Base-by-base conservation (phyloP, 306 rosid genomes). In the Nissolia schottii region DNA sequence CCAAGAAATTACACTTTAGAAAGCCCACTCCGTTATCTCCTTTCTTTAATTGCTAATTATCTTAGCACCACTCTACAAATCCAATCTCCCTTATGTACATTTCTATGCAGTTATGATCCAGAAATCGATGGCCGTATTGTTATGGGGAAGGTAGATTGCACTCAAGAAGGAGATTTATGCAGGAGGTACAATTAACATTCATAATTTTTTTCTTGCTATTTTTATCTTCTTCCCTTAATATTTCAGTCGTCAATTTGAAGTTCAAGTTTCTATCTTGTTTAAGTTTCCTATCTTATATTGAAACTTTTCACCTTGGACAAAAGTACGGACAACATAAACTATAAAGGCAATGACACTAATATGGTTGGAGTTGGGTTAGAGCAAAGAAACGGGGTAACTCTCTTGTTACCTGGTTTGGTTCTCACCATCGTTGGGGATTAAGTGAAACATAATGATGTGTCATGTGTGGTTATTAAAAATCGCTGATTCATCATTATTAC, bases 111-210 rank as follows among this genome's bases (percentile, higher is more conserved):
- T 81, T 88, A 89, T 74, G 97, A 95, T 75, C 96, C 96, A 20
- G 96, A 95, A 71, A 15, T 79, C 35, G 99, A 95, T 82, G 96
- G 99, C 22, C 96, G 99, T n/a, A 88, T 95, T 77, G 45, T 95
- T 80, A 7, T 91, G 87, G 99, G 78, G 45, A 91, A 82, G 76
- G 96, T 95, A 41, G 99, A 95, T 75, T 95, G 99, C 85, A 91
- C 99, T 6, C 43, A 56, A 62, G 93, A 86, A 28, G 85, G 31
- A 65, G 92, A 89, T 59, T 84, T 95, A 76, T 95, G 99, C 71
- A 77, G 83, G 81, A 91, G 92, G 99, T 95, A 86, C 69, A 15
- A 51, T 58, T 15, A 57, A 54, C n/a, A 57, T 57, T 29, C 22
- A 57, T 27, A 15, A 57, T 11, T 24, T 23, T 57, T n/a, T 57